A percentile compares a stretch with the other conserved stretches of the same genome.
Conservation (phyloP, 495 filamentous ascomycete genomes). For the Penicillium dipodomyicola region DNA sequence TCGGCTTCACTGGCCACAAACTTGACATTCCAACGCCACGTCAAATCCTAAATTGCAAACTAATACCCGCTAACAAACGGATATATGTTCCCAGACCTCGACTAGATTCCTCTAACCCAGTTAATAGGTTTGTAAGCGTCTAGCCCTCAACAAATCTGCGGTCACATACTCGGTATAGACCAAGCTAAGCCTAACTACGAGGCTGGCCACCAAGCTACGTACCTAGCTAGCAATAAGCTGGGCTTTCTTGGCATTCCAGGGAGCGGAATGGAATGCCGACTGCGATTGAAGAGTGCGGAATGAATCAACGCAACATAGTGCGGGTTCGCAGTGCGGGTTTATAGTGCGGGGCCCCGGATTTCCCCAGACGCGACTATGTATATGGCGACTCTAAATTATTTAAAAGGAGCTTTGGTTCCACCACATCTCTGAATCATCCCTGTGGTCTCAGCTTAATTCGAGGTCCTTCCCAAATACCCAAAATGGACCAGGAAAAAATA, state of each 20-base stretch:
- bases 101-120: neutral
- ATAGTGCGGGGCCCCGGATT: slow-evolving; percentile 13
- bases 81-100: neutral
- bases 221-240: neutral
- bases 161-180: neutral
- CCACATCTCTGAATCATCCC: neutral
- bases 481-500: slow-evolving; percentile 18
- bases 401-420: neutral
- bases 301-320: neutral
- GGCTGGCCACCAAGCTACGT: neutral
- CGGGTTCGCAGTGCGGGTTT: too few relatives aligned
- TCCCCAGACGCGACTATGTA: neutral
- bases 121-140: neutral
- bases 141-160: neutral
- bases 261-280: neutral
- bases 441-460: neutral
- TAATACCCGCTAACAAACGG: neutral
- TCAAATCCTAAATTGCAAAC: neutral
- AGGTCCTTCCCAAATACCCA: neutral
- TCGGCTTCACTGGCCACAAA: neutral
- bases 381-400: neutral
- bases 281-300: neutral
- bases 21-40: neutral
- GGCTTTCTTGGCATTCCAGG: neutral
- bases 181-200: neutral